These are phyloP conservation scores for Oryza australiensis DNA, from an alignment of 176 grass and related monocot species.

Conservation along the genomic window DNA sequence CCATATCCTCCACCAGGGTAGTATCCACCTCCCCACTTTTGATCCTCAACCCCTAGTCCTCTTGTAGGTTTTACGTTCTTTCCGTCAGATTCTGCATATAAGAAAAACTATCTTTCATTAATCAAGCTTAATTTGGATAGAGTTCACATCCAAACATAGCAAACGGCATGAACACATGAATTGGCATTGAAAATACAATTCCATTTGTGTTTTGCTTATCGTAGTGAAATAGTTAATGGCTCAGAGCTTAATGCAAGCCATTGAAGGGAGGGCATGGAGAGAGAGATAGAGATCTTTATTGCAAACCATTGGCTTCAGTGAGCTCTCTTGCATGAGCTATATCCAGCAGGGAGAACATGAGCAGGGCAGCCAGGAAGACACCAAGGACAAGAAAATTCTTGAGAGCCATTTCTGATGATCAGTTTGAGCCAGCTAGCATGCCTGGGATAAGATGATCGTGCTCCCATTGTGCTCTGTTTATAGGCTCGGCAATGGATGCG, in stretches of 20 bases:
- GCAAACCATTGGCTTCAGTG: slow-evolving; percentile 23
- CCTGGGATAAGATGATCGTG: background rate
- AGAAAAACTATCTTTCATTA: background rate
- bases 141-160: background rate
- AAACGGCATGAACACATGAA: background rate
- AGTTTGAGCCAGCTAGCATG: background rate
- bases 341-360: background rate
- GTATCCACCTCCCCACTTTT: slow-evolving; percentile 3
- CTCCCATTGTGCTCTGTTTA: background rate
- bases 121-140: background rate
- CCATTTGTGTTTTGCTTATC: too few relatives aligned
- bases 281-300: background rate
- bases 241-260: background rate
- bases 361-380: background rate
- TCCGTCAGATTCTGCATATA: background rate
- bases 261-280: background rate
- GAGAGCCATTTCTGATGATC: slow-evolving; percentile 5
- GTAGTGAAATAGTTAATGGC: background rate
- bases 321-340: slow-evolving; percentile 24
- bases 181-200: background rate
- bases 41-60: background rate
- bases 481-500: background rate
- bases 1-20: background rate
- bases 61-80: background rate
- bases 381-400: background rate